Base-by-base conservation (phyloP, 2,329 filamentous ascomycete genomes). In the Eutypa lata region DNA sequence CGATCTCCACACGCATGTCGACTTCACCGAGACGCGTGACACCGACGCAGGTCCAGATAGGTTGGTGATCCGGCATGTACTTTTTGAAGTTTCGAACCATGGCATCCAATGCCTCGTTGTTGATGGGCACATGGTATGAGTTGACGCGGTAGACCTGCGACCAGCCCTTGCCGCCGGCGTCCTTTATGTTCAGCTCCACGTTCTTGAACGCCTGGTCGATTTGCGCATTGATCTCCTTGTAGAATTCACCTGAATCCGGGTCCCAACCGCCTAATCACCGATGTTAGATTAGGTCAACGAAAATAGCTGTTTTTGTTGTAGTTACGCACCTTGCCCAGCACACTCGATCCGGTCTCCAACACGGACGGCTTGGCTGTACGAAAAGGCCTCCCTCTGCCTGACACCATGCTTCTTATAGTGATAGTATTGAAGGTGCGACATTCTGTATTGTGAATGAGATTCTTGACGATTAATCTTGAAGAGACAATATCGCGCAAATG, bases 1-100 rank as follows among this genome's bases (percentile, higher is more conserved):
- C 81, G 64, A 85, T 80, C 66, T 85, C 81, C 2, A 85, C 73
- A 21, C 69, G 62, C 81, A 85, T 85, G 38, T 71, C 73, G 26
- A 74, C 71, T 50, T 71, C 64, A 0, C 68, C 80, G 6, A 86
- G 61, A 26, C 67, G 60, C 2, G 68, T 58, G 0, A 84, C 80
- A 0, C 76, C 80, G 13, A 84, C 67, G 50, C 67, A 71, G 0
- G 81, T 85, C 77, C 76, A 80, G 2, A 81, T 68, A 0, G 80
- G 80, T 54, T 74, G 61, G 59, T 84, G 79, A 28, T 76, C 60
- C 0, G 79, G 78, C 65, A 78, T 75, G 64, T 73, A 81, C 59
- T 76, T 76, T 53, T 68, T 67, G 26, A 83, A 71, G 43, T 78
- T 75, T 28, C 71, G 53, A 2, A 74, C 67, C 72, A 82, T 76